Conservation (phyloP, 192 early-diverging fungal genomes). For the Rhizophagus clarus region DNA sequence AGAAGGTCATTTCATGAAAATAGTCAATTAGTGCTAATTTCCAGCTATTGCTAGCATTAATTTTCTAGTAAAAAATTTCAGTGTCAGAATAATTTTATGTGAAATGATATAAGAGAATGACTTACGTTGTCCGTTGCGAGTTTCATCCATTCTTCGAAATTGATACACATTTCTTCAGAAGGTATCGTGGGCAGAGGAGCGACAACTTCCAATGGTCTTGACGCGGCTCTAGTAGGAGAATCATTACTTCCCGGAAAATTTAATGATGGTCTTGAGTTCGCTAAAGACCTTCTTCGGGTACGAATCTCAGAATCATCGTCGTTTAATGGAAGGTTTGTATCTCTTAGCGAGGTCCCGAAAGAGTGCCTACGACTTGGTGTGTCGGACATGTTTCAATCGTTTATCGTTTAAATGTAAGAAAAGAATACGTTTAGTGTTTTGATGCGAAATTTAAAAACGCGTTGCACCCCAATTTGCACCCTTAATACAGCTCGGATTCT, state of each 20-base stretch:
- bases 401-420: no score
- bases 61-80: conserved; percentile 65
- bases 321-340: background rate
- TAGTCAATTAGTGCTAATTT: conserved; percentile 96
- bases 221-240: background rate
- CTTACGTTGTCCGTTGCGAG: conserved; percentile 93
- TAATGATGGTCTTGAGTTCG: conserved; percentile 10
- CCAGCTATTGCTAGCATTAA: conserved; percentile 93
- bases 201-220: conserved; percentile 6
- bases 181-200: no score
- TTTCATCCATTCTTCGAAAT: conserved; percentile 95
- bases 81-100: background rate
- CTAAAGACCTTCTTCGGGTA: background rate
- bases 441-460: no score
- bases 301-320: conserved; percentile 2
- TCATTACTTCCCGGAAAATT: background rate
- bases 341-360: background rate
- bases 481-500: no score
- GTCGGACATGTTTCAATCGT: no score
- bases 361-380: background rate
- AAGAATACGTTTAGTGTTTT: no score
- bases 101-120: no score
- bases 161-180: conserved; percentile 48
- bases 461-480: no score
- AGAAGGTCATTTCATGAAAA: conserved; percentile 92